These are phyloP conservation scores for Phyllosticta citriasiana DNA, from an alignment of 2,329 filamentous ascomycete genomes.

Conservation along the genomic window DNA sequence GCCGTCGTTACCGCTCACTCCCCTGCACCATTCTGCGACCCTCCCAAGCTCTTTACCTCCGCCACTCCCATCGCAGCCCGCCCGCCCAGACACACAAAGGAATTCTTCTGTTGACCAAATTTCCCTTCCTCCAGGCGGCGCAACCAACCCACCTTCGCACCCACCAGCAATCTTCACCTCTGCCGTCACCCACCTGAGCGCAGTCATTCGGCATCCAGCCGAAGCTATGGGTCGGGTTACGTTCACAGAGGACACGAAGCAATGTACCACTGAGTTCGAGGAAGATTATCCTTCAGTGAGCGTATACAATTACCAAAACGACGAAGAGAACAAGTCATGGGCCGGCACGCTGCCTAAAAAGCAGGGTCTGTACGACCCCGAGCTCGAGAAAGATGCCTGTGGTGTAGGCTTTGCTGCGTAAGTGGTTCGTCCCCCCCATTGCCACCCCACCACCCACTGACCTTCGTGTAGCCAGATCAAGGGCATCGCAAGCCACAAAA, in stretches of 20 bases:
- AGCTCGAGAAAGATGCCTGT: constrained; percentile 96
- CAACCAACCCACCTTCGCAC: neutral
- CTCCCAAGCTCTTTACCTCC: neutral
- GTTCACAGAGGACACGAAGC: constrained; percentile 41
- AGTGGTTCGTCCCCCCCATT: constrained; percentile 28
- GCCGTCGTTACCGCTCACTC: constrained; percentile 3
- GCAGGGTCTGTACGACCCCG: constrained; percentile 96
- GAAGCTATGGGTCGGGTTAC: constrained; percentile 46
- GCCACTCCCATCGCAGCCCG: neutral
- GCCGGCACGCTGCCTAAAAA: constrained; percentile 91
- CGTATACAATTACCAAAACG: constrained; percentile 75
- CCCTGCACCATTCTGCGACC: neutral
- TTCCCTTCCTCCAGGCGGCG: constrained; percentile 3
- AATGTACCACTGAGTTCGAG: constrained; percentile 35
- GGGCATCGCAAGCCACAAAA: constrained; percentile 94
- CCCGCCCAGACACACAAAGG: neutral
- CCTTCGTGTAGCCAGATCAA: constrained; percentile 72
- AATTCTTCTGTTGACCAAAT: neutral
- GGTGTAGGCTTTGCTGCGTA: constrained; percentile 98
- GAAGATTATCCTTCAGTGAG: constrained; percentile 50
- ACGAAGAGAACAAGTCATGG: constrained; percentile 78
- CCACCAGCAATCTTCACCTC: neutral
- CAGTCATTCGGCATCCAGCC: constrained; percentile 37
- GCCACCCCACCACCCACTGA: neutral
- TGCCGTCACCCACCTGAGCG: constrained; percentile 4